Percentiles rank a stretch among this genome's conserved stretches.
These are phyloP conservation scores for Candida tibetensis DNA, from an alignment of 805 yeast species.

Conservation along the genomic window DNA sequence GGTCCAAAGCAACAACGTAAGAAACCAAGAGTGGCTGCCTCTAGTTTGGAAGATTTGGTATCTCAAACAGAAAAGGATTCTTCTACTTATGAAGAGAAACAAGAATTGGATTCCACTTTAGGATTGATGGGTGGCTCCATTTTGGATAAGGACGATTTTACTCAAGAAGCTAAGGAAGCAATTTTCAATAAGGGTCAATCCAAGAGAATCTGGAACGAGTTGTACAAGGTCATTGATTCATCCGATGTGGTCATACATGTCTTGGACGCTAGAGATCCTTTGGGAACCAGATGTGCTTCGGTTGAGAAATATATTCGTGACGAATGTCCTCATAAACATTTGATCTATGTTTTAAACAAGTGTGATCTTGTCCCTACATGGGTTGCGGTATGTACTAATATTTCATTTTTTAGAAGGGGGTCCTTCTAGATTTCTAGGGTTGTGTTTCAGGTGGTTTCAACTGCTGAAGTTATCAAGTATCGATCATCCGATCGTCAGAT, in stretches of 20 bases:
- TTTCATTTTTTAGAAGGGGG: not conserved
- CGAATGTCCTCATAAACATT: slow-evolving; percentile 95
- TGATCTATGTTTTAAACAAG: slow-evolving; percentile 90
- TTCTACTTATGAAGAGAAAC: slow-evolving; percentile 65
- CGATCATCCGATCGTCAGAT: too few species aligned
- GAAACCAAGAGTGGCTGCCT: slow-evolving; percentile 78
- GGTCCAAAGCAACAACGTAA: slow-evolving; percentile 96
- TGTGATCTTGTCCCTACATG: slow-evolving; percentile 98
- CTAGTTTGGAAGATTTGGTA: slow-evolving; percentile 78
- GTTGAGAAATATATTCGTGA: slow-evolving; percentile 90
- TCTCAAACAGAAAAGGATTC: slow-evolving; percentile 54
- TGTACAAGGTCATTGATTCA: slow-evolving; percentile 94
- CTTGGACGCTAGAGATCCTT: slow-evolving; percentile 94
- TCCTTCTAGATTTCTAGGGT: too few species aligned
- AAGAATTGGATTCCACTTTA: slow-evolving; percentile 67
- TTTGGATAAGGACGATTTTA: slow-evolving; percentile 70
- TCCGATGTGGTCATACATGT: slow-evolving; percentile 97
- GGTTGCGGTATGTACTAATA: slow-evolving; percentile 88
- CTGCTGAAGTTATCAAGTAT: too few species aligned
- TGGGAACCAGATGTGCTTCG: slow-evolving; percentile 91
- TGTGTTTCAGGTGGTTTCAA: too few species aligned
- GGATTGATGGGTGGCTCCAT: slow-evolving; percentile 74
- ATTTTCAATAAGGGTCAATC: slow-evolving; percentile 97
- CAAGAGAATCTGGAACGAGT: slow-evolving; percentile 97
- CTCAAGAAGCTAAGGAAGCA: slow-evolving; percentile 90